These are phyloP conservation scores for Rhodotorula diobovata DNA, from an alignment of 768 basidiomycete species.

Conservation along the genomic window DNA sequence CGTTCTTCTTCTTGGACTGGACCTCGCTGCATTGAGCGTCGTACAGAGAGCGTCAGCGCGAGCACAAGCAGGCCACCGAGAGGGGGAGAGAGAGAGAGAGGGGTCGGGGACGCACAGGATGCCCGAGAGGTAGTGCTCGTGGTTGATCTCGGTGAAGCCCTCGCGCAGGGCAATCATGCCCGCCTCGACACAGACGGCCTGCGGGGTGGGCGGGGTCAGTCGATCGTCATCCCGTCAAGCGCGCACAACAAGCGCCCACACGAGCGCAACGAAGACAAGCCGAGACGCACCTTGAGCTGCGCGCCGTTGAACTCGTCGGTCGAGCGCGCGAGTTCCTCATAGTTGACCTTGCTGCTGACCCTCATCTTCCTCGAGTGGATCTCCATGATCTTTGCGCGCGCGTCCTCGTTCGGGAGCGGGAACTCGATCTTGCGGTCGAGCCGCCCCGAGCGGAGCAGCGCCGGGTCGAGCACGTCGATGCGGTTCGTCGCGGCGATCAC, in stretches of 20 bases:
- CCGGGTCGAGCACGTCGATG: conserved; percentile 97
- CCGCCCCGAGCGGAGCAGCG: conserved; percentile 94
- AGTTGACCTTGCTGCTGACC: conserved; percentile 81
- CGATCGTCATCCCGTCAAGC: too few species aligned
- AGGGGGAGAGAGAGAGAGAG: conserved; percentile 49
- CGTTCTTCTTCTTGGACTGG: conserved; percentile 99
- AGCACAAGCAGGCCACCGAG: conserved; percentile 11
- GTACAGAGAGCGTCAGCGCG: conserved; percentile 41
- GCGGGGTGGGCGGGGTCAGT: too few species aligned
- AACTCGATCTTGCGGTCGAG: conserved; percentile 98
- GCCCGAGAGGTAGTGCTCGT: conserved; percentile 93
- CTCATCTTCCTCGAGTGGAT: conserved; percentile 98
- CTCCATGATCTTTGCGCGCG: conserved; percentile 90
- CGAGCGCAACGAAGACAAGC: too few species aligned
- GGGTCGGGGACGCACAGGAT: conserved; percentile 53
- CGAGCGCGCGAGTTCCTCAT: conserved; percentile 89
- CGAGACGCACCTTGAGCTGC: conserved; percentile 51
- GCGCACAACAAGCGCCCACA: too few species aligned
- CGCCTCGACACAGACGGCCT: conserved; percentile 97
- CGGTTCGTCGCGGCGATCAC: conserved; percentile 98
- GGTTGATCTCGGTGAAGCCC: conserved; percentile 72
- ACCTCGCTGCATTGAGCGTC: conserved; percentile 54
- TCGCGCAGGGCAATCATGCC: conserved; percentile 97
- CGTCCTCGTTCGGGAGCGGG: conserved; percentile 90
- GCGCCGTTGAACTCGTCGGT: conserved; percentile 99